These are phyloP conservation scores for Skeletonema potamos DNA, from an alignment of 108 stramenopile genomes.

Conservation along the genomic window DNA sequence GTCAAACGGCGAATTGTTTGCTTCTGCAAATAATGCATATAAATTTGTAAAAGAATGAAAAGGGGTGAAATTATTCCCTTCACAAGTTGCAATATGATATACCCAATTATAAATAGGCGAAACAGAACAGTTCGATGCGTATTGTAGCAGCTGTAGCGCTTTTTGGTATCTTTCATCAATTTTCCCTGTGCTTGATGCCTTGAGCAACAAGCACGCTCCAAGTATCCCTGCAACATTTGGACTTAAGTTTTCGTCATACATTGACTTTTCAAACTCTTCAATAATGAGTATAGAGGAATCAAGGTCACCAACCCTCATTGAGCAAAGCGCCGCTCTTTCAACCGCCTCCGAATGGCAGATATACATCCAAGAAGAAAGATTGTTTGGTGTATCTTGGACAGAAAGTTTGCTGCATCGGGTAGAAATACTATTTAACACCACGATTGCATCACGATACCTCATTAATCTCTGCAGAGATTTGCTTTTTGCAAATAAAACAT, in stretches of 20 bases:
- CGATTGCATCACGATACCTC: constrained; percentile 48
- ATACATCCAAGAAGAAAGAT: not conserved
- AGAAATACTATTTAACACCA: constrained; percentile 16
- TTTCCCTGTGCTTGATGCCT: not conserved
- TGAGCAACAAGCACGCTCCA: constrained; percentile 12
- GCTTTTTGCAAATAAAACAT: constrained; percentile 47
- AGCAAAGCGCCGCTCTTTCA: constrained; percentile 47
- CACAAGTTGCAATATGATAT: not conserved
- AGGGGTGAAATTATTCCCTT: too few species aligned
- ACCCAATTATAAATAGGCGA: constrained; percentile 29
- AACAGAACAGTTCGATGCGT: not conserved
- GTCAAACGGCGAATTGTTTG: constrained; percentile 70
- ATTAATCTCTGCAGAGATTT: constrained; percentile 59
- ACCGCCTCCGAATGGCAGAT: constrained; percentile 9
- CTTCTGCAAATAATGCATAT: constrained; percentile 36
- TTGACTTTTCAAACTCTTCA: constrained; percentile 17
- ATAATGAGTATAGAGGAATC: constrained; percentile 5
- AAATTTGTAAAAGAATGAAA: not conserved
- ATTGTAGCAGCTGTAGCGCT: constrained; percentile 6
- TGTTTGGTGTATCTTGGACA: not conserved
- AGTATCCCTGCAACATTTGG: constrained; percentile 20
- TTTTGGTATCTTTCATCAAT: not conserved
- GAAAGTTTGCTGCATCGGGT: not conserved
- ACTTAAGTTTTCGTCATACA: not conserved
- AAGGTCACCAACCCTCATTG: constrained; percentile 34